phyloP scores from a whole-genome alignment of 805 yeast genomes.

The Saturnispora dispora region DNA sequence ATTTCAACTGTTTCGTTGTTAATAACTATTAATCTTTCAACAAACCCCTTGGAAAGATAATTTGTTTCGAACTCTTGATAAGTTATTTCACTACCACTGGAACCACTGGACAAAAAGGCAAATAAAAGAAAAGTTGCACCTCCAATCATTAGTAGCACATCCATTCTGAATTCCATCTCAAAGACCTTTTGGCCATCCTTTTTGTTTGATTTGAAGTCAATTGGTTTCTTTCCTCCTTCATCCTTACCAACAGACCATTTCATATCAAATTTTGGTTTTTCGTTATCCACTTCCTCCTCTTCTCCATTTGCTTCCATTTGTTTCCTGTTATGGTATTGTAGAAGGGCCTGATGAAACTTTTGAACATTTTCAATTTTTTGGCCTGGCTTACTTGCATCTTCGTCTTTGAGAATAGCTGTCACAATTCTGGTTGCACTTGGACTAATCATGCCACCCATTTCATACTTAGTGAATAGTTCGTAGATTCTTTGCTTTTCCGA shows the following conservation, averaged over 20 bases:
- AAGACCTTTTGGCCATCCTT: slow-evolving; percentile 10
- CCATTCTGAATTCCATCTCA: slow-evolving; percentile 15
- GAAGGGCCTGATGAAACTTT: slow-evolving; percentile 22
- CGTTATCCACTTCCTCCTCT: slow-evolving; percentile 7
- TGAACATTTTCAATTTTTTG: slow-evolving; percentile 26
- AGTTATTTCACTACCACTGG: slow-evolving; percentile 26
- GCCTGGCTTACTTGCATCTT: slow-evolving; percentile 19
- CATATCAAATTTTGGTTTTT: slow-evolving; percentile 6
- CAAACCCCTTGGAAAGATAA: slow-evolving; percentile 69
- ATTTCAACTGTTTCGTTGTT: slow-evolving; percentile 69
- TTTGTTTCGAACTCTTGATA: slow-evolving; percentile 76
- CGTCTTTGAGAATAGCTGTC: slow-evolving; percentile 21
- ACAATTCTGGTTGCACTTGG: slow-evolving; percentile 24
- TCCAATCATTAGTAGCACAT: slow-evolving; percentile 5
- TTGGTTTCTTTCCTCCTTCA: slow-evolving; percentile 5
- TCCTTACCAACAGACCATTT: slow-evolving; percentile 5
- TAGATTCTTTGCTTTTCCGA: slow-evolving; percentile 15
- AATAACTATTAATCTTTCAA: slow-evolving; percentile 61
- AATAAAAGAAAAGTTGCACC: slow-evolving; percentile 14
- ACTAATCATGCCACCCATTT: slow-evolving; percentile 27
- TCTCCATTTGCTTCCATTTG: slow-evolving; percentile 19
- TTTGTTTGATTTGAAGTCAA: slow-evolving; percentile 9
- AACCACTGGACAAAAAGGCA: slow-evolving; percentile 18
- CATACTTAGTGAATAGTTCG: slow-evolving; percentile 20
- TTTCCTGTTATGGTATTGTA: slow-evolving; percentile 24